These are phyloP conservation scores for Hypoxylon crocopeplum DNA, from an alignment of 495 filamentous ascomycete genomes.

Conservation along the genomic window DNA sequence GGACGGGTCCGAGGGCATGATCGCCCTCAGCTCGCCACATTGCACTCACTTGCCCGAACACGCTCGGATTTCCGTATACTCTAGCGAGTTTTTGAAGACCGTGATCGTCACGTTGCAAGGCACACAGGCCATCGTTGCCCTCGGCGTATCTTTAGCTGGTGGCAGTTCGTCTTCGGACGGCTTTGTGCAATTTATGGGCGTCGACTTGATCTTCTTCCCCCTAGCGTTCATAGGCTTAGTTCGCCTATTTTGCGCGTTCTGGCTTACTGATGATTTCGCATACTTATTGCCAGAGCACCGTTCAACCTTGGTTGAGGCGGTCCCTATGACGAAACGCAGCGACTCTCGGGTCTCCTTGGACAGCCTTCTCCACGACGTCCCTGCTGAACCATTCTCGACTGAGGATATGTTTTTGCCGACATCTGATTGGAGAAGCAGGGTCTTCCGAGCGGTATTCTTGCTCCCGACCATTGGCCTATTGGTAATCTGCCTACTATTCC, in stretches of 20 bases:
- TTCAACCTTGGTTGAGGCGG: not conserved
- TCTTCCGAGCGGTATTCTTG: constrained; percentile 33
- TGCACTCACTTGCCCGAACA: constrained; percentile 22
- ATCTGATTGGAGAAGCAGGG: constrained; percentile 6
- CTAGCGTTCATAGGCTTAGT: constrained; percentile 16
- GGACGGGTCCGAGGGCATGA: constrained; percentile 44
- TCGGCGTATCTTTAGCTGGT: not conserved
- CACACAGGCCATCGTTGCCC: not conserved
- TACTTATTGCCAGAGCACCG: constrained; percentile 3
- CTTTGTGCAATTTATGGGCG: constrained; percentile 6
- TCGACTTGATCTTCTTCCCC: constrained; percentile 17
- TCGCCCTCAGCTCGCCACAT: constrained; percentile 16
- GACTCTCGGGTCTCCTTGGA: constrained; percentile 1
- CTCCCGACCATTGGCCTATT: constrained; percentile 29
- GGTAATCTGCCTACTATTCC: constrained; percentile 18
- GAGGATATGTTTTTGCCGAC: constrained; percentile 13
- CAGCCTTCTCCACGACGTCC: not conserved
- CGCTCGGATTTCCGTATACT: constrained; percentile 9
- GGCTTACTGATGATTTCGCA: constrained; percentile 16
- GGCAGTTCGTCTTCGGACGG: not conserved
- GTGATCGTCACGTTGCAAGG: constrained; percentile 31
- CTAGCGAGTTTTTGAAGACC: constrained; percentile 23
- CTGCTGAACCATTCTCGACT: not conserved
- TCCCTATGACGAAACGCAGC: not conserved
- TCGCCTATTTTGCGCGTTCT: constrained; percentile 9